phyloP scores from a whole-genome alignment of 108 stramenopile species.

The Fragilaria radians region DNA sequence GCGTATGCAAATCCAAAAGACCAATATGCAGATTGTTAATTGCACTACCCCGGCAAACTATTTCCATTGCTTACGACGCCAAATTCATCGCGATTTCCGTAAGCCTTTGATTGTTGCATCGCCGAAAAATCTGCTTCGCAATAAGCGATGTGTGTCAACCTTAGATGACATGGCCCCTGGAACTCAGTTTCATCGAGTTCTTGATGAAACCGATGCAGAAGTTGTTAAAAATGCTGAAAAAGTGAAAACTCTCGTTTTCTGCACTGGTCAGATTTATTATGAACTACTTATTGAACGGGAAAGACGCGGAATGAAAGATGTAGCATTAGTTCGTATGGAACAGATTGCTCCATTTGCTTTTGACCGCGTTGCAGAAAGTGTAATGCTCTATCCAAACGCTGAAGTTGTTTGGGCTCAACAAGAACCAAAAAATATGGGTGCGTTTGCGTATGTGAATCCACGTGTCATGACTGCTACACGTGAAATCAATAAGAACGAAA shows the following conservation, averaged over 20 bases:
- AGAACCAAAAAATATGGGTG: conserved; percentile 97
- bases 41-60: conserved; percentile 98
- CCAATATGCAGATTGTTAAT: conserved; percentile 98
- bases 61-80: conserved; percentile 98
- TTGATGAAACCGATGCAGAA: conserved; percentile 66
- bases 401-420: conserved; percentile 96
- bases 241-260: conserved; percentile 91
- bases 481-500: conserved; percentile 86
- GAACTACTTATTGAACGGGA: conserved; percentile 90
- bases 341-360: conserved; percentile 99
- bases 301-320: conserved; percentile 69
- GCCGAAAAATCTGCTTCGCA: conserved; percentile 94
- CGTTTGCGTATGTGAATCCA: conserved; percentile 84
- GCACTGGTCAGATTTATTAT: conserved; percentile 98
- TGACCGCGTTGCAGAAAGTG: conserved; percentile 84
- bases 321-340: conserved; percentile 94
- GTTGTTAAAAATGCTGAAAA: conserved; percentile 68
- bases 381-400: conserved; percentile 78
- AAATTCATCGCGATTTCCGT: conserved; percentile 98
- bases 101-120: conserved; percentile 96
- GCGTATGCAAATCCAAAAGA: conserved; percentile 91
- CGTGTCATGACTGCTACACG: conserved; percentile 95
- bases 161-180: conserved; percentile 92
- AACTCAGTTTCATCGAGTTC: conserved; percentile 82
- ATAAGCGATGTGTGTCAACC: conserved; percentile 79